Conservation (phyloP, 805 yeast genomes). For the Starmerella ratchasimensis region DNA sequence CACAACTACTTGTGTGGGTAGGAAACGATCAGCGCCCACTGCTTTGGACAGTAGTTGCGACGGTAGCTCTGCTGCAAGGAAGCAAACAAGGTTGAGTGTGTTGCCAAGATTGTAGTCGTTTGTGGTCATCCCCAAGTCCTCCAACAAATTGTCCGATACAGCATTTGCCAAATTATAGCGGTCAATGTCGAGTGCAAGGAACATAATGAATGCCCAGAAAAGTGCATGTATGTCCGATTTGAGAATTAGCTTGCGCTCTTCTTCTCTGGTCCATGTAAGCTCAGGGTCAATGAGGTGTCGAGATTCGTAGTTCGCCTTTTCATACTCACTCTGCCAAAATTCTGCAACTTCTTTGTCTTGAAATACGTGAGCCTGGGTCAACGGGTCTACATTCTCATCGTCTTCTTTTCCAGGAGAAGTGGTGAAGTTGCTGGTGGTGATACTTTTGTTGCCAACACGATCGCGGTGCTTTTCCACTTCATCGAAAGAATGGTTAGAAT, state of each 20-base stretch:
- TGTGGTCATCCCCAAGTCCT: slow-evolving; percentile 39
- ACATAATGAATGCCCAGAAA: slow-evolving; percentile 46
- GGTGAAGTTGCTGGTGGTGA: background rate
- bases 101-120: slow-evolving; percentile 47
- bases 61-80: slow-evolving; percentile 49
- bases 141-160: slow-evolving; percentile 41
- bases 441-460: background rate
- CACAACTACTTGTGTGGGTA: slow-evolving; percentile 42
- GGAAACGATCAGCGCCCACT: slow-evolving; percentile 51
- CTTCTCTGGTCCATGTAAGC: slow-evolving; percentile 40
- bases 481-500: no score
- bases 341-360: slow-evolving; percentile 36
- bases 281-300: slow-evolving; percentile 43
- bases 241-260: slow-evolving; percentile 36
- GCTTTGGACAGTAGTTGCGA: slow-evolving; percentile 52
- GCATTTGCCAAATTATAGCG: slow-evolving; percentile 47
- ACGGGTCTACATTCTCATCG: slow-evolving; percentile 4
- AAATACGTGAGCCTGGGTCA: slow-evolving; percentile 26
- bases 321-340: slow-evolving; percentile 35
- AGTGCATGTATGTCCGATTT: slow-evolving; percentile 45
- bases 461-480: background rate
- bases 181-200: slow-evolving; percentile 45
- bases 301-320: slow-evolving; percentile 40
- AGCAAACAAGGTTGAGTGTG: slow-evolving; percentile 42
- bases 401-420: slow-evolving; percentile 1